phyloP scores from a whole-genome alignment of 2,329 filamentous ascomycete species.

The Aureobasidium sp. region DNA sequence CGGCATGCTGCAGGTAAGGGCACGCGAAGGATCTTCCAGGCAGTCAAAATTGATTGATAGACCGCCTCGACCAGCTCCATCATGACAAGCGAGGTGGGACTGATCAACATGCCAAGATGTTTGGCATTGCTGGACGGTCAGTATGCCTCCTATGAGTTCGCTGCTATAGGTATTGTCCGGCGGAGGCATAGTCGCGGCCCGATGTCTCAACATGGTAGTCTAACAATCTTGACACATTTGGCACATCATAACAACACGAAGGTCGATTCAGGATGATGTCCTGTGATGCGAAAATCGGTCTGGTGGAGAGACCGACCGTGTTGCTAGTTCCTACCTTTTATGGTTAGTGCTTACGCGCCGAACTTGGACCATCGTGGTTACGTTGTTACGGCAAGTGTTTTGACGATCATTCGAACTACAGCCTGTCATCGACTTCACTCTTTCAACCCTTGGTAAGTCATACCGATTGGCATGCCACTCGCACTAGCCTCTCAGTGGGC shows the following conservation, averaged over 20 bases:
- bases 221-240: not conserved
- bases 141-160: not conserved
- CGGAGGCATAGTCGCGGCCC: not conserved
- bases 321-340: not conserved
- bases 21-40: not conserved
- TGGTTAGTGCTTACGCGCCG: not conserved
- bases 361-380: not conserved
- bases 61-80: not conserved
- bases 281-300: not conserved
- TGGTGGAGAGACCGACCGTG: not conserved
- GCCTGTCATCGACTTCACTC: not conserved
- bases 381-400: not conserved
- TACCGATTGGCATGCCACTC: too few species aligned
- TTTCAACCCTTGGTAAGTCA: not conserved
- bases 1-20: not conserved
- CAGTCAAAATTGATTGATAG: not conserved
- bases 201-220: not conserved
- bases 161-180: not conserved
- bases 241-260: not conserved
- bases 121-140: not conserved
- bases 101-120: not conserved
- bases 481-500: too few species aligned
- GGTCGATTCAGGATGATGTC: not conserved
- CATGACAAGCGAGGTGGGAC: not conserved
- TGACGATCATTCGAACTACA: not conserved